A percentile compares a stretch with the other conserved stretches of the same genome.
phyloP scores from a whole-genome alignment of 768 basidiomycete genomes.

The Xerocomus brunneocitrinus region DNA sequence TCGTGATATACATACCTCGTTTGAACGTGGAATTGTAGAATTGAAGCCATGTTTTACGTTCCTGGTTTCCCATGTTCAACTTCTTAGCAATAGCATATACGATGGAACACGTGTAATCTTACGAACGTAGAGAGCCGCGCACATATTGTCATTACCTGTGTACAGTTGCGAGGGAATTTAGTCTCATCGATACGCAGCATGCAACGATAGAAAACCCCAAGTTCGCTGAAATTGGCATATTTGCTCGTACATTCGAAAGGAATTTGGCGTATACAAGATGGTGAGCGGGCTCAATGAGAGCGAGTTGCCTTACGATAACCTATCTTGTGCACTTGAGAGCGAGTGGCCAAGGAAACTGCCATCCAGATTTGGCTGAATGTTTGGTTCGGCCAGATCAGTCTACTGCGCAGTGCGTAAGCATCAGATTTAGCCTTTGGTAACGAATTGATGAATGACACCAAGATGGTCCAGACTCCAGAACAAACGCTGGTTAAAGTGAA shows the following conservation, averaged over 20 bases:
- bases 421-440: not conserved
- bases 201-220: not conserved
- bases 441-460: not conserved
- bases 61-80: not conserved
- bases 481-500: not conserved
- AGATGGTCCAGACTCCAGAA: not conserved
- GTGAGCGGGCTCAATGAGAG: too few species aligned
- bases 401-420: not conserved
- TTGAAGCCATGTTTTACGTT: not conserved
- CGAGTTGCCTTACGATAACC: too few species aligned
- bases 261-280: too few species aligned
- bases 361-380: not conserved
- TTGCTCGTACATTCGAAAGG: not conserved
- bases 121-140: not conserved
- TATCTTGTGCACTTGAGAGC: too few species aligned
- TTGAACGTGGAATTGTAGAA: not conserved
- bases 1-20: not conserved
- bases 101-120: not conserved
- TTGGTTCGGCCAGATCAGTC: too few species aligned
- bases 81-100: not conserved
- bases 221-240: not conserved
- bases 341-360: not conserved
- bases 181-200: not conserved
- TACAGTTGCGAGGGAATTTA: not conserved
- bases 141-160: not conserved